phyloP scores from a whole-genome alignment of 805 yeast genomes.

The Zygosaccharomyces lentus region DNA sequence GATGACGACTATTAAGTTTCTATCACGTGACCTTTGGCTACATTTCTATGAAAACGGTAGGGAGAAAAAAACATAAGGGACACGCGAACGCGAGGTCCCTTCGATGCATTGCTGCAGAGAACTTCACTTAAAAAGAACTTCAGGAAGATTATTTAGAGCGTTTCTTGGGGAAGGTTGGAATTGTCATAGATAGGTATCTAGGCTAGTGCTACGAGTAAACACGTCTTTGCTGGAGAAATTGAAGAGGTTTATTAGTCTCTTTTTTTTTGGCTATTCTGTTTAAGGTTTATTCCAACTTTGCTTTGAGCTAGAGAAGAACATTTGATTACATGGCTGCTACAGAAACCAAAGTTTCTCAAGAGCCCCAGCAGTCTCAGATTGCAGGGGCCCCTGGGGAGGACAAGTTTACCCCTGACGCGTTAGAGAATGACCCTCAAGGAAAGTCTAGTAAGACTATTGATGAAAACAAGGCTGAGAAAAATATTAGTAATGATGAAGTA shows the following conservation, averaged over 20 bases:
- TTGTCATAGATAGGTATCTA: not conserved
- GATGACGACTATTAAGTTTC: conserved; percentile 6
- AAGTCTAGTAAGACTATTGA: conserved; percentile 22
- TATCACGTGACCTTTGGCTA: not conserved
- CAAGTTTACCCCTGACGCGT: conserved; percentile 19
- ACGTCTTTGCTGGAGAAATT: not conserved
- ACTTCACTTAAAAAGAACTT: not conserved
- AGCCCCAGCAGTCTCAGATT: conserved; percentile 17
- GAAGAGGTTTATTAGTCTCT: not conserved
- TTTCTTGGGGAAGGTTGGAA: not conserved
- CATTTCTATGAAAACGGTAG: not conserved
- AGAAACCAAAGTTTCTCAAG: conserved; percentile 7
- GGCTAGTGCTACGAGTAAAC: not conserved
- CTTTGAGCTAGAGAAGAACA: not conserved
- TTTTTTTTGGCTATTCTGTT: not conserved
- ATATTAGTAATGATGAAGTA: conserved; percentile 15
- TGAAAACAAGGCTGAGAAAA: conserved; percentile 19
- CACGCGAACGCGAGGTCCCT: conserved; percentile 4
- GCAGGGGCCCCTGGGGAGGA: conserved; percentile 19
- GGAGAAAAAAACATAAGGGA: conserved; percentile 2
- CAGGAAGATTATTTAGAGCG: not conserved
- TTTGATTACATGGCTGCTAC: not conserved
- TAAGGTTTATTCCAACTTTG: not conserved
- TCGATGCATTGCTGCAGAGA: conserved; percentile 1
- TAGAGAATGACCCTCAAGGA: conserved; percentile 14